Base-by-base conservation (phyloP, 2,329 filamentous ascomycete species). In the Xylariaceae sp. region DNA sequence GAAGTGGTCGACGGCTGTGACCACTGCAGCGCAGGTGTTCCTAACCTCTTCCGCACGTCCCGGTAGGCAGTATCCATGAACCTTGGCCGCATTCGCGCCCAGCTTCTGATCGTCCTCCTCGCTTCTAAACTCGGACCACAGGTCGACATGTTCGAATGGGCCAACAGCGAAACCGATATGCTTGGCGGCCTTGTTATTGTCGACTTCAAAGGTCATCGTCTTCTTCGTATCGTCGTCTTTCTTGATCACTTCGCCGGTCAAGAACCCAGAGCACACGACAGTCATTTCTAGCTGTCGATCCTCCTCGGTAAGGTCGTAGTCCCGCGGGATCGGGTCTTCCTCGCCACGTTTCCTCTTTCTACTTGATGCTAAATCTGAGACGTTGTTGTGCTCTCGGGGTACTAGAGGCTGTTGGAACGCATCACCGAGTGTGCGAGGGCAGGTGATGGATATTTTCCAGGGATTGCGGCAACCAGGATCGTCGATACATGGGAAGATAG, bases 101-200 rank as follows among this genome's bases (percentile, higher is more conserved):
- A 98, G 76, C 59, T 89, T 88, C 52, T 94, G 88, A 56, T 96
- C 89, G 50, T 95, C 87, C 51, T 94, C 88, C 46, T 88, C 87
- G 31, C 89, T 87, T 35, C 94, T 81, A 54, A 87, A 95, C 51
- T 90, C 85, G 2, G 87, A 84, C 47, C 71, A 78, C 4, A 98
- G 70, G 56, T 96, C 87, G 37, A 97, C 82, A 51, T 90, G 84
- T 61, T 97, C 88, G 59, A 98, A 98, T 0, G 94, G 92, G 0
- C 94, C 92, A 40, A 97, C 78, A 2, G 88, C 86, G 60, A 98
- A 95, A 4, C 89, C 90, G 48, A 98, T 81, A 59, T 97, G 90
- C 46, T 89, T 85, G 2, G 90, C 83, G 1, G 88, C 81, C 7
- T 92, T 78, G 35, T 84, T 79, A 46, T 81, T 80, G 43, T 76